Conservation (phyloP, 2,329 filamentous ascomycete genomes). For the Stachybotrys chlorohalonatus region DNA sequence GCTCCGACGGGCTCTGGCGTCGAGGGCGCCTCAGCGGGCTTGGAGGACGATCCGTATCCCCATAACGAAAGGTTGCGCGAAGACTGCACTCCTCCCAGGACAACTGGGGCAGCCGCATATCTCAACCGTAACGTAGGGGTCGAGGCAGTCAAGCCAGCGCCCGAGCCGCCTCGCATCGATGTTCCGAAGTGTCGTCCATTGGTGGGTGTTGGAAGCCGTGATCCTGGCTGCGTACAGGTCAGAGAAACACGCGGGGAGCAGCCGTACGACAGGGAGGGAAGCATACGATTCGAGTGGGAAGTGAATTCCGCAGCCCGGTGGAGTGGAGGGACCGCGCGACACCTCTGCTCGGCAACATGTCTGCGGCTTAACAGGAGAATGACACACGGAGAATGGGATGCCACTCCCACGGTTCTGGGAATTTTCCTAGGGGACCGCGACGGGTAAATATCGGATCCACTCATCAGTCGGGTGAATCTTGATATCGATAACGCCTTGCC, state of each 20-base stretch:
- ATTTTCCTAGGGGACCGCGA: slow-evolving; percentile 6
- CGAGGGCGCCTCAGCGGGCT: slow-evolving; percentile 3
- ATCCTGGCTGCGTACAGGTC: neutral
- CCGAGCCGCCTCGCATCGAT: slow-evolving; percentile 12
- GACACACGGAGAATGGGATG: slow-evolving; percentile 2
- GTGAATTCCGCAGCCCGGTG: slow-evolving; percentile 18
- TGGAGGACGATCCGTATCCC: slow-evolving; percentile 11
- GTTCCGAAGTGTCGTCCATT: slow-evolving; percentile 27
- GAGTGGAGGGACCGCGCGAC: slow-evolving; percentile 29
- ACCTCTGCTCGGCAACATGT: slow-evolving; percentile 37
- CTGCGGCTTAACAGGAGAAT: slow-evolving; percentile 15
- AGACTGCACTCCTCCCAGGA: slow-evolving; percentile 19
- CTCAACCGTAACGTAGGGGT: slow-evolving; percentile 12
- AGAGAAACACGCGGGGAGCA: neutral
- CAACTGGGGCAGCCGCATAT: slow-evolving; percentile 14
- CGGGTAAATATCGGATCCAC: slow-evolving; percentile 26
- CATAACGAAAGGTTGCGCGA: slow-evolving; percentile 24
- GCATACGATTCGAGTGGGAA: slow-evolving; percentile 19
- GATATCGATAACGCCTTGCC: no score
- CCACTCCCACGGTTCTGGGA: neutral
- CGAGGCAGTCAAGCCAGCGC: slow-evolving; percentile 9
- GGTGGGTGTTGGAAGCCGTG: slow-evolving; percentile 13
- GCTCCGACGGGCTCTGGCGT: neutral
- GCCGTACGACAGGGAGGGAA: neutral
- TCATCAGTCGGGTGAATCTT: neutral